Conservation (phyloP, 257 asterid species). For the Gentiana straminea region DNA sequence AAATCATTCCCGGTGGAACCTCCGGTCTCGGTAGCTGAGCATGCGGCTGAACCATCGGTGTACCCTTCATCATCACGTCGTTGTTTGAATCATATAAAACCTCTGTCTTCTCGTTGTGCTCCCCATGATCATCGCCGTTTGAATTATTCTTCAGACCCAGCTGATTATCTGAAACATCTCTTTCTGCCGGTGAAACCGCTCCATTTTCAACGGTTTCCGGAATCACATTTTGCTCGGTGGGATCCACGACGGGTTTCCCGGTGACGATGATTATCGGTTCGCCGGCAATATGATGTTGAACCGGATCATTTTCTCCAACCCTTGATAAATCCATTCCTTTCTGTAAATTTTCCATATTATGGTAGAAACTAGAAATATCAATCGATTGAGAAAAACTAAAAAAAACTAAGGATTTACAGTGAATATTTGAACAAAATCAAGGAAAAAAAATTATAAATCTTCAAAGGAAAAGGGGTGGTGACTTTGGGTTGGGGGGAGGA, state of each 20-base stretch:
- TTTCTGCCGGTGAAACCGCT: background rate
- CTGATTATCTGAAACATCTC: background rate
- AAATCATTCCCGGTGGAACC: conserved; percentile 44
- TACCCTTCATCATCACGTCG: conserved; percentile 1
- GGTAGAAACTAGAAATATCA: background rate
- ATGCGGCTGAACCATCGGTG: conserved; percentile 36
- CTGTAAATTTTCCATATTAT: background rate
- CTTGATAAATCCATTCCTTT: conserved; percentile 2
- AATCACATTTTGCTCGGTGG: background rate
- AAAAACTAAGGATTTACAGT: too few relatives aligned
- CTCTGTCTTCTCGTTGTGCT: background rate
- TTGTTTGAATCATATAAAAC: background rate
- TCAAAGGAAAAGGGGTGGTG: too few relatives aligned
- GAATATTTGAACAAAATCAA: too few relatives aligned
- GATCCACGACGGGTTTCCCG: background rate
- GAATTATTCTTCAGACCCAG: background rate
- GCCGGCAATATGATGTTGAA: background rate
- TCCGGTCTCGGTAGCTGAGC: conserved; percentile 70
- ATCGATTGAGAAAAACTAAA: background rate
- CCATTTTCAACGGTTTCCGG: background rate
- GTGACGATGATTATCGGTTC: background rate
- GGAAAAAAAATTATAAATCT: background rate
- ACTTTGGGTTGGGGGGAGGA: too few relatives aligned
- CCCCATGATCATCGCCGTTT: conserved; percentile 11
- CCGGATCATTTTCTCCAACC: background rate